These are phyloP conservation scores for Diophrys appendiculata DNA, from an alignment of 73 alveolate genomes.

Conservation along the genomic window DNA sequence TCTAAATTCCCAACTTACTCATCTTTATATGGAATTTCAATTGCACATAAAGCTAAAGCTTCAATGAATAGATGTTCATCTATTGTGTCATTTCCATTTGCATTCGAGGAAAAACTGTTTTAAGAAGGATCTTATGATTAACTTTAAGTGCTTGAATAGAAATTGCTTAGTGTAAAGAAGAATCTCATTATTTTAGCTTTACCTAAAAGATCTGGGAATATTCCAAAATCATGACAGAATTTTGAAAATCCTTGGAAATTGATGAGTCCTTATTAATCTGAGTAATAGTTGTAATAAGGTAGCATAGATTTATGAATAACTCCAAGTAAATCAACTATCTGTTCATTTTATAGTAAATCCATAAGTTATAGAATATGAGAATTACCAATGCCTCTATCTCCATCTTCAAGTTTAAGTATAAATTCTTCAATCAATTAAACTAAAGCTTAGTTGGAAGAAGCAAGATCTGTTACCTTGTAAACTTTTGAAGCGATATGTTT, in stretches of 20 bases:
- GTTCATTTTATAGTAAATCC: conserved; percentile 71
- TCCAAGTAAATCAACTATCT: conserved; percentile 65
- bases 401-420: conserved; percentile 44
- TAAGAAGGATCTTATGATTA: neutral
- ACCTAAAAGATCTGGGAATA: conserved; percentile 75
- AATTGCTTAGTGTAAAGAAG: conserved; percentile 64
- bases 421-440: conserved; percentile 28
- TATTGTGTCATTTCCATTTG: conserved; percentile 26
- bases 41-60: conserved; percentile 71
- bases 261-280: conserved; percentile 58
- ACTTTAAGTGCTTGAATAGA: conserved; percentile 53
- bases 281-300: conserved; percentile 56
- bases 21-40: conserved; percentile 63
- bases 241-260: conserved; percentile 54
- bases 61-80: conserved; percentile 81
- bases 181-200: conserved; percentile 57
- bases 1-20: conserved; percentile 62
- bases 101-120: conserved; percentile 14
- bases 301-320: conserved; percentile 64
- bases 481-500: conserved; percentile 51
- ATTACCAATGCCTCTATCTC: conserved; percentile 9
- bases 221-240: conserved; percentile 78
- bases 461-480: conserved; percentile 23
- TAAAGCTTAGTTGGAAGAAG: conserved; percentile 5
- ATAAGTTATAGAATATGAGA: conserved; percentile 59